Conservation (phyloP, 1,284 basidiomycete species). For the Fistulina hepatica region DNA sequence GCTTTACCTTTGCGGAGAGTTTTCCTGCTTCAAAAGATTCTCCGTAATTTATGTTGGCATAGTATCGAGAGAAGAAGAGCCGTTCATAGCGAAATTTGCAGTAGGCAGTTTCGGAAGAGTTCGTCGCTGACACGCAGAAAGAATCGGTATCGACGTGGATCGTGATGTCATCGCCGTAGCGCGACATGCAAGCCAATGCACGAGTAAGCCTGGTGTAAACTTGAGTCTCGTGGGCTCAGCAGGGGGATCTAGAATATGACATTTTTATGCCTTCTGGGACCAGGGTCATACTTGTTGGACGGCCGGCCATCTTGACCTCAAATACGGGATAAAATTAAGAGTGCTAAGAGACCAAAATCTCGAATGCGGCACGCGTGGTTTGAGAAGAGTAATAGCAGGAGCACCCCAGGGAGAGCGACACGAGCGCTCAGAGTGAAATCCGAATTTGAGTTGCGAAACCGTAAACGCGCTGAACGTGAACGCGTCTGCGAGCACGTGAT, state of each 20-base stretch:
- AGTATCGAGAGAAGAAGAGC: constrained; percentile 61
- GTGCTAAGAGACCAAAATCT: no score
- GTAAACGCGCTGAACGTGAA: no score
- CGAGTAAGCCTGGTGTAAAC: constrained; percentile 50
- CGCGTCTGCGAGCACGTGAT: no score
- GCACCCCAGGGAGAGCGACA: no score
- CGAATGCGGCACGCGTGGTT: no score
- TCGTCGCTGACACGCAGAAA: constrained; percentile 59
- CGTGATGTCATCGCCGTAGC: constrained; percentile 68
- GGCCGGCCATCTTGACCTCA: no score
- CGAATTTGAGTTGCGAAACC: no score
- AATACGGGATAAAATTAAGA: no score
- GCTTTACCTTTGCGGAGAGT: constrained; percentile 43
- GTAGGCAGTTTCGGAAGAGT: constrained; percentile 69
- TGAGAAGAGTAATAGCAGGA: constrained; percentile 1
- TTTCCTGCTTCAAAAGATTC: constrained; percentile 23
- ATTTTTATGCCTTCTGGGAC: not conserved
- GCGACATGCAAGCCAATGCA: constrained; percentile 61
- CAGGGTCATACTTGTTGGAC: not conserved
- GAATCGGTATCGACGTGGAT: constrained; percentile 51
- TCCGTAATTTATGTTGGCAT: constrained; percentile 22
- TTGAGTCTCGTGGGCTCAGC: not conserved
- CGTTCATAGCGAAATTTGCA: constrained; percentile 62
- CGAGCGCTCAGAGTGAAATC: no score
- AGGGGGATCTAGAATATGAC: constrained; percentile 5